phyloP scores from a whole-genome alignment of 164 flowering plant species.

The Magnolia officinalis region DNA sequence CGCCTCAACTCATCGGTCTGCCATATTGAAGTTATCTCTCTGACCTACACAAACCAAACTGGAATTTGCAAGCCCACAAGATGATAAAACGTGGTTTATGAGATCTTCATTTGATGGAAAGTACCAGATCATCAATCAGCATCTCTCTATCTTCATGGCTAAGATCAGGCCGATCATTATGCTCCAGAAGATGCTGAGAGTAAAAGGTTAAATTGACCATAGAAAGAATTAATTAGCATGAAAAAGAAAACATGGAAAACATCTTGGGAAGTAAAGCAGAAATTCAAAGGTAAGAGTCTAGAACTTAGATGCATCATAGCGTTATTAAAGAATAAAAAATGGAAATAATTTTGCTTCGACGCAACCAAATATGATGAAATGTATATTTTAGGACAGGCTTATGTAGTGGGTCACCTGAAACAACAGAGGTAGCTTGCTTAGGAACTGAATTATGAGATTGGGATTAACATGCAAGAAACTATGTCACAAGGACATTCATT shows the following conservation, averaged over 20 bases:
- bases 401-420: no score
- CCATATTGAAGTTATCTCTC: constrained; percentile 92
- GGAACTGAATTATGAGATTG: no score
- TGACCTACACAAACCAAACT: constrained; percentile 45
- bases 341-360: no score
- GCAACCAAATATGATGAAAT: no score
- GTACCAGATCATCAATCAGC: constrained; percentile 91
- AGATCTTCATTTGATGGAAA: neutral
- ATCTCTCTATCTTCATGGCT: constrained; percentile 77
- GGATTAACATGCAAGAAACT: no score
- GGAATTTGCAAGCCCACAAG: neutral
- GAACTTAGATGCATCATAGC: neutral
- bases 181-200: constrained; percentile 79
- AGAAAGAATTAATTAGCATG: constrained; percentile 1
- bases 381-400: no score
- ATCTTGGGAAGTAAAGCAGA: neutral
- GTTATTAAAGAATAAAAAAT: neutral
- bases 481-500: no score
- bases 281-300: neutral
- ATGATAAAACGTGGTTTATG: neutral
- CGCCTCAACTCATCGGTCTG: constrained; percentile 96
- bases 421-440: no score
- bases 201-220: constrained; percentile 10
- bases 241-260: neutral
- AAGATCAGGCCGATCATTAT: constrained; percentile 78